Evolutionary conservation across 129 eudicot genomes (phyloP).

Genomic region (Dittrichia graveolens): DNA sequence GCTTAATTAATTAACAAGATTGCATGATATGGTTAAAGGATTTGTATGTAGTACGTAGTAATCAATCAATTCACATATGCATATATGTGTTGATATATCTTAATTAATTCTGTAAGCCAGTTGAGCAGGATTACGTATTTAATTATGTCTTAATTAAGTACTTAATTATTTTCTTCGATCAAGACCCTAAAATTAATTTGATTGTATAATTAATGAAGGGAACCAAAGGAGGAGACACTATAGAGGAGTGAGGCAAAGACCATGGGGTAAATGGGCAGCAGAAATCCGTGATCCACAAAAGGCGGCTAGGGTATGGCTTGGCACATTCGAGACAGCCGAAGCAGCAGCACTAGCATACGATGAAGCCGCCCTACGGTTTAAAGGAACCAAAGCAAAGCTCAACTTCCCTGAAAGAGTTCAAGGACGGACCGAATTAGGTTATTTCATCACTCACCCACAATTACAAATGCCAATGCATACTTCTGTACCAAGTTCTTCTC

Average conservation of each 20-base stretch:
- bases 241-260: conserved; percentile 89
- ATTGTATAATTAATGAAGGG: background rate
- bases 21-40: too few species aligned
- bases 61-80: background rate
- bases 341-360: conserved; percentile 87
- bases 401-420: conserved; percentile 86
- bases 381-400: conserved; percentile 85
- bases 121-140: background rate
- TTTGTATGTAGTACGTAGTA: too few species aligned
- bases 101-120: background rate
- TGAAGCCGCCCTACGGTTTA: conserved; percentile 76
- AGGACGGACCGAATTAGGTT: conserved; percentile 40
- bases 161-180: background rate
- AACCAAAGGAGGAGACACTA: conserved; percentile 57
- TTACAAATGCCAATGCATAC: conserved; percentile 9
- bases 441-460: conserved; percentile 26
- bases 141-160: background rate
- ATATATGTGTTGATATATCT: background rate
- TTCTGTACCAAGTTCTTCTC: conserved; percentile 19
- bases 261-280: conserved; percentile 95
- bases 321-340: conserved; percentile 83
- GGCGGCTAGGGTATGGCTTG: conserved; percentile 86
- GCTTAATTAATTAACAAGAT: too few species aligned
- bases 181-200: conserved; percentile 11
- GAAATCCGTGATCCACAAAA: conserved; percentile 82